phyloP scores from a whole-genome alignment of 257 asterid genomes.

The Capsicum rhomboideum region DNA sequence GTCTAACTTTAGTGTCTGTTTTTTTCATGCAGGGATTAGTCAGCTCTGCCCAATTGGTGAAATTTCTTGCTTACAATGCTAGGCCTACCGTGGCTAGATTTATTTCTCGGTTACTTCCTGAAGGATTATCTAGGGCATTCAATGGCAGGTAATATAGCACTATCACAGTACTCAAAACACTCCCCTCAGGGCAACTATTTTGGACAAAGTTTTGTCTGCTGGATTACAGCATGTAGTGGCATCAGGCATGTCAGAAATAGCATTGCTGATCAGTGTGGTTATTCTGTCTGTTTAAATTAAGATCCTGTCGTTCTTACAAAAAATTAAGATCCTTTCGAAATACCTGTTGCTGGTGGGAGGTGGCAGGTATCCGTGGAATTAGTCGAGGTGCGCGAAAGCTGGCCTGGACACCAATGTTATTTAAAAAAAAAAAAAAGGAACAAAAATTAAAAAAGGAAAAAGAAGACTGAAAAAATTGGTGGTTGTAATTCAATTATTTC shows the following conservation, averaged over 20 bases:
- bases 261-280: neutral
- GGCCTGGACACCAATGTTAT: too few relatives aligned
- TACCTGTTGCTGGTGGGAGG: neutral
- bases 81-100: conserved; percentile 86
- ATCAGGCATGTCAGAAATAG: neutral
- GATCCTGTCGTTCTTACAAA: neutral
- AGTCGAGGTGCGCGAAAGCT: too few relatives aligned
- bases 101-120: conserved; percentile 82
- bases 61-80: conserved; percentile 72
- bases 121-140: conserved; percentile 82
- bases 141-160: conserved; percentile 64
- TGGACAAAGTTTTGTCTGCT: neutral
- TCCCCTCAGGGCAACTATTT: neutral
- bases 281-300: neutral
- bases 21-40: conserved; percentile 72
- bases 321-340: neutral
- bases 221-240: neutral
- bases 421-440: too few relatives aligned
- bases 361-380: too few relatives aligned
- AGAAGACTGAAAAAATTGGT: neutral
- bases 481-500: neutral
- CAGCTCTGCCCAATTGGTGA: conserved; percentile 94
- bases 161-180: neutral
- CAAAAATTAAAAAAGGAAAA: neutral
- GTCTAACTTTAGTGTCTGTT: conserved; percentile 17